Base-by-base conservation (phyloP, 495 filamentous ascomycete genomes). In the Aspergillus diversus region DNA sequence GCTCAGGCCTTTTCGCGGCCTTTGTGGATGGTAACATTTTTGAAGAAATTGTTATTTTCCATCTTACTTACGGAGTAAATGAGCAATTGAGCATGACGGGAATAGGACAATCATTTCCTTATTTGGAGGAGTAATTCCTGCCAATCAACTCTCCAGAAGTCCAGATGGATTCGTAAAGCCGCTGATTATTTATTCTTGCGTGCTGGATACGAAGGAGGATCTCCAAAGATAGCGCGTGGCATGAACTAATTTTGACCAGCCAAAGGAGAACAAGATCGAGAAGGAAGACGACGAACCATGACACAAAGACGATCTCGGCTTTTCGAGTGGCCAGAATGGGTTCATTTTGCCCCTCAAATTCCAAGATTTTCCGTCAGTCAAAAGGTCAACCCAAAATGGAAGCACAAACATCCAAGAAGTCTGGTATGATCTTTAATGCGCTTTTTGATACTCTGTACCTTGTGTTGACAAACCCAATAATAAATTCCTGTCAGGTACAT, bases 401-500 rank as follows among this genome's bases (percentile, higher is more conserved):
- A 27, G 21, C 21, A 27, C 21, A 27, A 27, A 27, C 21, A 27
- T 27, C 21, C 21, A 27, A 27, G 21, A 27, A 27, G 21, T 27
- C 21, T 27, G 21, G 21, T 27, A 27, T 27, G 21, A 27, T 27
- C 21, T 27, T 27, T 27, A 27, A 27, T 27, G 2, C 21, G 2
- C 21, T 27, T 27, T 27, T 27, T 27, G 21, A 27, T 27, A 27
- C 21, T 27, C 21, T 2, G 21, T 27, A 27, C 21, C 21, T 27
- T 27, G 21, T 27, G 21, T 56, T 15, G 46, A 65, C 39, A 32
- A 50, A 33, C 35, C 58, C 50, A 62, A 62, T 59, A 50, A 59
- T 66, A 60, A 55, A 63, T 39, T 63, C 60, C 64, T 66, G 64
- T 63, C 64, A 66, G 64, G 64, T 66, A 46, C 33, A 66, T 9